These are phyloP conservation scores for Pelargonium myrrhifolium DNA, from an alignment of 441 rosid genomes.

Conservation along the genomic window DNA sequence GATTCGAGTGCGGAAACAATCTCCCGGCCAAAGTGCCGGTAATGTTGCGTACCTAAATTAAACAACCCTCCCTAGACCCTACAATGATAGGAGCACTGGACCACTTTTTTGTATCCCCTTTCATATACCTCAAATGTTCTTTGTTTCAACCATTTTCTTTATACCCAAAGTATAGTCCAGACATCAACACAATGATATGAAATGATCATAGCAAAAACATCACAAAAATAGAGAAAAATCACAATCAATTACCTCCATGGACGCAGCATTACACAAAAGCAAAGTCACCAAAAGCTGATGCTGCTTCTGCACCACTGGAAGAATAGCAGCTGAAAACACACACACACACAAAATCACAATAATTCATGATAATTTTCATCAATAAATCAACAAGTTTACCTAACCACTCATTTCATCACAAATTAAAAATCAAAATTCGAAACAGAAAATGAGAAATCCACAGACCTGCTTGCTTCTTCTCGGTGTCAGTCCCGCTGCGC, in stretches of 20 bases:
- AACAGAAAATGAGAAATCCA: not conserved
- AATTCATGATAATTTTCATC: not conserved
- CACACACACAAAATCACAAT: not conserved
- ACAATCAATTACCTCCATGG: conserved; percentile 72
- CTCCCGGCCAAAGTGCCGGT: no score
- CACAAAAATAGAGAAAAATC: not conserved
- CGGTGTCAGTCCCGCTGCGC: conserved; percentile 25
- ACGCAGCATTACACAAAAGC: conserved; percentile 75
- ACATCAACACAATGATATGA: not conserved
- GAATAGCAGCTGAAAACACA: conserved; percentile 47
- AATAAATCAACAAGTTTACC: not conserved
- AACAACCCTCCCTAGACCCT: no score
- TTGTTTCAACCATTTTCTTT: not conserved
- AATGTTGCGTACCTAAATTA: no score
- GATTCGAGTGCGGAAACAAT: no score
- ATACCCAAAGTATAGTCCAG: not conserved
- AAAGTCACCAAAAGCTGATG: conserved; percentile 91
- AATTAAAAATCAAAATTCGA: not conserved
- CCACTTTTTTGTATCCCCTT: not conserved
- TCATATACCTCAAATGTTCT: not conserved
- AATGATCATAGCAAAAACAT: not conserved
- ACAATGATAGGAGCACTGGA: no score
- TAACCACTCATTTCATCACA: not conserved
- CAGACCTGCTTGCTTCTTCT: conserved; percentile 28
- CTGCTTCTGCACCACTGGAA: conserved; percentile 89